Base-by-base conservation (phyloP, 768 basidiomycete genomes). In the Xanthoconium stramineum region DNA sequence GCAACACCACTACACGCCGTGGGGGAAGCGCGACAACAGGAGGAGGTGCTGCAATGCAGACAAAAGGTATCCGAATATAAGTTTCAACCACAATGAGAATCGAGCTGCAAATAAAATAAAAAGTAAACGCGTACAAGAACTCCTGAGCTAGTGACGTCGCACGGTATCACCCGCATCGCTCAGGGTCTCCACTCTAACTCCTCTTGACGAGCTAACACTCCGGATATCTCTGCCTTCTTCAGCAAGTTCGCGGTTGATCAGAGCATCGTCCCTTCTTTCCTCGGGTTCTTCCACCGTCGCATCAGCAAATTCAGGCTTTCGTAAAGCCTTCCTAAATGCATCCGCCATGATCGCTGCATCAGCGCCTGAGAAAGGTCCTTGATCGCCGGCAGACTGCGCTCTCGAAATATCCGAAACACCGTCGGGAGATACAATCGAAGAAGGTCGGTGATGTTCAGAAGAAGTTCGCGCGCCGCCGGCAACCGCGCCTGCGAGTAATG, bases 311-410 rank as follows among this genome's bases (percentile, higher is more conserved):
- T 92, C 91, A 11, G 94, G 93, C 69, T 93, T 93, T 69, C 93
- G 80, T 66, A 96, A 76, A 61, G 89, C 89, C 69, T 88, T 84
- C 65, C 94, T 79, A 74, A 95, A 96, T 7, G 94, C 94, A 75
- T 92, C 87, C 39, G 93, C 92, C 84, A 95, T 91, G 68, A 94
- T 89, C 38, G 90, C 91, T 51, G 94, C 94, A 71, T 96, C 93
- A 20, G 88, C 86, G 19, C 83, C 86, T 44, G 86, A 87, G 72
- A 94, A 88, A 11, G 85, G 87, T 12, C 82, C 89, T 42, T 83
- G 76, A 52, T 86, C 85, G 51, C 83, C 82, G 46, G 79, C 76
- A 39, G 83, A 83, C 38, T 80, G 81, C 10, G 80, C 70, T 47
- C 81, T 78, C 32, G 86, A 88, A 46, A 85, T 82, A 8, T 83